A percentile compares a stretch with the other conserved stretches of the same genome.
These are phyloP conservation scores for Colletotrichum gigasporum DNA, from an alignment of 2,329 filamentous ascomycete species.

Conservation along the genomic window DNA sequence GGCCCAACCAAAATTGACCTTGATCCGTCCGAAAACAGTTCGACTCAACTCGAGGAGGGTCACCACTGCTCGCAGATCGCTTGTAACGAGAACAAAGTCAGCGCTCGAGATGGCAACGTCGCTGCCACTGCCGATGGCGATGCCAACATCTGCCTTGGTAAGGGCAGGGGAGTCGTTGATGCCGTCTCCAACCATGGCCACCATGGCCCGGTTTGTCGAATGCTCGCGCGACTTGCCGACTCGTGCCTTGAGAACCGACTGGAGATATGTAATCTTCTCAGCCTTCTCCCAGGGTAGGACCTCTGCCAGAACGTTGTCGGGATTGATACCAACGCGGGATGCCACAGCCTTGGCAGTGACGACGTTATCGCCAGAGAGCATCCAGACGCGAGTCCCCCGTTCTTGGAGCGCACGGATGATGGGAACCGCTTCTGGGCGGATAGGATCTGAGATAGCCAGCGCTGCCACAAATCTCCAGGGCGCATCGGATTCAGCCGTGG, in stretches of 20 bases:
- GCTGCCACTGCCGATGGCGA: slow-evolving; percentile 84
- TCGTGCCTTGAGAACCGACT: slow-evolving; percentile 57
- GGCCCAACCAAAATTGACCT: slow-evolving; percentile 88
- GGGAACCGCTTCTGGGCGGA: slow-evolving; percentile 75
- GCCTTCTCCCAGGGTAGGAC: slow-evolving; percentile 88
- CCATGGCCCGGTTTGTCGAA: slow-evolving; percentile 54
- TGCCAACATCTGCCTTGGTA: slow-evolving; percentile 81
- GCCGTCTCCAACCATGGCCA: slow-evolving; percentile 90
- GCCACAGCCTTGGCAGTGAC: slow-evolving; percentile 86
- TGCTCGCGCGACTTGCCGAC: slow-evolving; percentile 34
- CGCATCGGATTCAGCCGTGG: slow-evolving; percentile 18
- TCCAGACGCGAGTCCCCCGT: slow-evolving; percentile 80
- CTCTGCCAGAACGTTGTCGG: slow-evolving; percentile 82
- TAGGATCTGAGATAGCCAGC: slow-evolving; percentile 82
- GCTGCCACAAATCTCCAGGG: slow-evolving; percentile 67
- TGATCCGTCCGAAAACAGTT: slow-evolving; percentile 79
- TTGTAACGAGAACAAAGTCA: slow-evolving; percentile 83
- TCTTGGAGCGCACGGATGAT: slow-evolving; percentile 73
- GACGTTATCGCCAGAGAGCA: slow-evolving; percentile 92
- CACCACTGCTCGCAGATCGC: slow-evolving; percentile 74
- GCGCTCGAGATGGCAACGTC: slow-evolving; percentile 86
- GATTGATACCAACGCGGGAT: slow-evolving; percentile 76
- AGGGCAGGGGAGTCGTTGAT: slow-evolving; percentile 91
- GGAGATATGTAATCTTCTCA: slow-evolving; percentile 72
- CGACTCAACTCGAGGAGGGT: slow-evolving; percentile 77